A percentile compares a stretch with the other conserved stretches of the same genome.
Conservation (phyloP, 2,329 filamentous ascomycete genomes). For the Aspergillus eucalypticola region DNA sequence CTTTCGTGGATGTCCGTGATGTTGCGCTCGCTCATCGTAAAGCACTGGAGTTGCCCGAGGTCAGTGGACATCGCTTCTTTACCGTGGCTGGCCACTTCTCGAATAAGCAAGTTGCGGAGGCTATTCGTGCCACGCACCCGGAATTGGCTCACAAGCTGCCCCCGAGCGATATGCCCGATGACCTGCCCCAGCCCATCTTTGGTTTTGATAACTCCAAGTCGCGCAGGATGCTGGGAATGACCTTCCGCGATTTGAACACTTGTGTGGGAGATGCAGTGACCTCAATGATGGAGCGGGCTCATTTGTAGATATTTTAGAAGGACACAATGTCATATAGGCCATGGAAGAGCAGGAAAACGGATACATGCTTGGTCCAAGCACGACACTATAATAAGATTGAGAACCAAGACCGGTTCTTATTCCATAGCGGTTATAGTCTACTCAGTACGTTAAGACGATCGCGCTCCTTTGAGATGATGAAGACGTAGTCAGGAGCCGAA, state of each 20-base stretch:
- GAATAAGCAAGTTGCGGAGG: neutral
- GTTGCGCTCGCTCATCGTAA: slow-evolving; percentile 10
- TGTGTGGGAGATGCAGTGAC: neutral
- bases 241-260: slow-evolving; percentile 5
- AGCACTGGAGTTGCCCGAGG: slow-evolving; percentile 2
- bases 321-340: too few relatives aligned
- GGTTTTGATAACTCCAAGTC: neutral
- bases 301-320: neutral
- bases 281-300: neutral
- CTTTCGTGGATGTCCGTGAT: slow-evolving; percentile 16
- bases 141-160: neutral
- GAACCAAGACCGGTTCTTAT: too few relatives aligned
- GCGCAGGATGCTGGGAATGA: neutral
- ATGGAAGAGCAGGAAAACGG: too few relatives aligned
- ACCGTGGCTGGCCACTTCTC: neutral
- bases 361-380: too few relatives aligned
- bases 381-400: fast-evolving
- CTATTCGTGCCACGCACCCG: neutral
- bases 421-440: too few relatives aligned
- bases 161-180: neutral
- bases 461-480: too few relatives aligned
- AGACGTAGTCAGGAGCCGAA: too few relatives aligned
- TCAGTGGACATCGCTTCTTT: neutral
- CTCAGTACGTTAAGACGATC: too few relatives aligned
- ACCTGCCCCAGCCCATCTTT: neutral